These are phyloP conservation scores for Aspergillus intermedius DNA, from an alignment of 2,329 filamentous ascomycete genomes.

Conservation along the genomic window DNA sequence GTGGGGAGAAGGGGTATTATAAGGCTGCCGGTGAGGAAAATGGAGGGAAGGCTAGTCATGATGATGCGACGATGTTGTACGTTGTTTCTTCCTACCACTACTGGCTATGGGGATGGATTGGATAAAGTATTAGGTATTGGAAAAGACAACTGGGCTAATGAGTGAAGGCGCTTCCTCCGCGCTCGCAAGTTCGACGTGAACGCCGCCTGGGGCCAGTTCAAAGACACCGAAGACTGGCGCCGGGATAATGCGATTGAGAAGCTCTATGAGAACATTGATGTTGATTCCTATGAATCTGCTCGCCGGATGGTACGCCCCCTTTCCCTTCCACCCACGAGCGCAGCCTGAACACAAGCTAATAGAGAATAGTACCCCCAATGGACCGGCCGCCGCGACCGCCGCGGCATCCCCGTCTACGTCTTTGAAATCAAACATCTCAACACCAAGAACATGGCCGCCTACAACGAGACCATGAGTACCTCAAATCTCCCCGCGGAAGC, in stretches of 20 bases:
- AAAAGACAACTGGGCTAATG: no score
- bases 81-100: conserved; percentile 11
- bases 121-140: background rate
- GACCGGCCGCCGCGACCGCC: conserved; percentile 82
- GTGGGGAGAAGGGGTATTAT: conserved; percentile 56
- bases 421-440: conserved; percentile 82
- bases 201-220: conserved; percentile 77
- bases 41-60: conserved; percentile 37
- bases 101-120: no score
- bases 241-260: conserved; percentile 68
- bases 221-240: conserved; percentile 82
- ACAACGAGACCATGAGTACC: conserved; percentile 52
- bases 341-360: conserved; percentile 1
- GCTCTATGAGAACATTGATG: conserved; percentile 79
- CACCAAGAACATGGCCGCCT: conserved; percentile 70
- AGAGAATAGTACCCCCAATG: conserved; percentile 75
- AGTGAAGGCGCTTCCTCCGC: conserved; percentile 68
- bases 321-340: background rate
- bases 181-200: conserved; percentile 72
- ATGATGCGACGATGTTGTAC: conserved; percentile 44
- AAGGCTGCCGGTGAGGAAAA: conserved; percentile 26
- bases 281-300: conserved; percentile 75
- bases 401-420: conserved; percentile 86
- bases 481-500: conserved; percentile 49
- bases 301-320: conserved; percentile 55